Evolutionary conservation across 768 basidiomycete genomes (phyloP).

Genomic region (Termitomyces sp.): DNA sequence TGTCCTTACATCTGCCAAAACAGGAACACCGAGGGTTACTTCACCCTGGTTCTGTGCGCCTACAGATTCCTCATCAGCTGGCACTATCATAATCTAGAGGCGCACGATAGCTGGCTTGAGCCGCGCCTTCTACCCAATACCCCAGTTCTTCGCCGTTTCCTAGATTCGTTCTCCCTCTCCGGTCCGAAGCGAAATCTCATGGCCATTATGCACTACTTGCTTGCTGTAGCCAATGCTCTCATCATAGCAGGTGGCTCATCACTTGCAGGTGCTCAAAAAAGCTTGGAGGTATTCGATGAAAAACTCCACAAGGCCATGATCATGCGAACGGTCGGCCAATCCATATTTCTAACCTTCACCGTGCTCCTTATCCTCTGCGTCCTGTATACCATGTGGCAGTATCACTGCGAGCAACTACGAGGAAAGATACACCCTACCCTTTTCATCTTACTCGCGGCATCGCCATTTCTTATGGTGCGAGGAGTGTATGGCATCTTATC

Average conservation of each 20-base stretch:
- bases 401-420: constrained; percentile 16
- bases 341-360: constrained; percentile 32
- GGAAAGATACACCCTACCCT: constrained; percentile 28
- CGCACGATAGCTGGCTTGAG: constrained; percentile 33
- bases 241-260: constrained; percentile 33
- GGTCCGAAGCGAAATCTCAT: constrained; percentile 25
- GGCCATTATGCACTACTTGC: constrained; percentile 29
- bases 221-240: constrained; percentile 30
- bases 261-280: constrained; percentile 26
- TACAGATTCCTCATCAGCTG: constrained; percentile 36
- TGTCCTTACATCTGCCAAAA: neutral
- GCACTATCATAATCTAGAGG: constrained; percentile 32
- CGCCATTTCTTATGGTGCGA: constrained; percentile 33
- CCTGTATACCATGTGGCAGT: constrained; percentile 25
- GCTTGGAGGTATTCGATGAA: constrained; percentile 8
- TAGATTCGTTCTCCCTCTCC: constrained; percentile 26
- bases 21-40: constrained; percentile 31
- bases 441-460: constrained; percentile 25
- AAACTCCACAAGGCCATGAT: constrained; percentile 25
- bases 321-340: constrained; percentile 30
- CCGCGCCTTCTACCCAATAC: constrained; percentile 23
- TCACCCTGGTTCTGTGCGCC: constrained; percentile 32
- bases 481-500: constrained; percentile 32
- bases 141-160: constrained; percentile 17
- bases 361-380: constrained; percentile 24